Percentiles rank a stretch among this genome's conserved stretches.
Conservation (phyloP, 257 asterid species). For the Jasminum sambac region DNA sequence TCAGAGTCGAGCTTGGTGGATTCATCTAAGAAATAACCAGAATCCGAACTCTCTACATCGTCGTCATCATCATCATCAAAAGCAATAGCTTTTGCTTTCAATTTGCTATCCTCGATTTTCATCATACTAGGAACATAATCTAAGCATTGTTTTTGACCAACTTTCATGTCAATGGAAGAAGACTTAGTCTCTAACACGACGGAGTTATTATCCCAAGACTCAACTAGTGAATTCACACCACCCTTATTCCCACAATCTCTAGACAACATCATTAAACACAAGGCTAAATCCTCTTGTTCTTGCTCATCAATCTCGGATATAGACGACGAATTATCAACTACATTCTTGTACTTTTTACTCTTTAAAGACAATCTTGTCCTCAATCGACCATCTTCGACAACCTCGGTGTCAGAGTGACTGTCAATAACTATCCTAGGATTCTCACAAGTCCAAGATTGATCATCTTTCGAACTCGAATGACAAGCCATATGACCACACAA, state of each 20-base stretch:
- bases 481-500: constrained; percentile 98
- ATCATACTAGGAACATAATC: constrained; percentile 19
- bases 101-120: constrained; percentile 35
- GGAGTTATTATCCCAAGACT: constrained; percentile 79
- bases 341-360: constrained; percentile 50
- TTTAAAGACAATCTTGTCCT: constrained; percentile 41
- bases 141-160: constrained; percentile 27
- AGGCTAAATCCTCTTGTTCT: constrained; percentile 75
- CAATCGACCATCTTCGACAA: constrained; percentile 39
- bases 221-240: constrained; percentile 69
- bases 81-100: constrained; percentile 30
- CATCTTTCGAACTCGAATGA: constrained; percentile 76
- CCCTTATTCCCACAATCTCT: constrained; percentile 57
- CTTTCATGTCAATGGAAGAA: constrained; percentile 61
- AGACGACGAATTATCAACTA: constrained; percentile 46
- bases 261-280: constrained; percentile 78
- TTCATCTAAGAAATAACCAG: constrained; percentile 67
- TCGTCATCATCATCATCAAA: constrained; percentile 32
- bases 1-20: constrained; percentile 50
- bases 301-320: constrained; percentile 76
- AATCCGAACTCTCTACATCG: constrained; percentile 57
- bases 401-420: constrained; percentile 64
- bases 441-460: constrained; percentile 79
- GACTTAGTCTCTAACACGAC: constrained; percentile 75
- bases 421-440: constrained; percentile 55